These are phyloP conservation scores for Panellus pusillus DNA, from an alignment of 768 basidiomycete genomes.

Conservation along the genomic window DNA sequence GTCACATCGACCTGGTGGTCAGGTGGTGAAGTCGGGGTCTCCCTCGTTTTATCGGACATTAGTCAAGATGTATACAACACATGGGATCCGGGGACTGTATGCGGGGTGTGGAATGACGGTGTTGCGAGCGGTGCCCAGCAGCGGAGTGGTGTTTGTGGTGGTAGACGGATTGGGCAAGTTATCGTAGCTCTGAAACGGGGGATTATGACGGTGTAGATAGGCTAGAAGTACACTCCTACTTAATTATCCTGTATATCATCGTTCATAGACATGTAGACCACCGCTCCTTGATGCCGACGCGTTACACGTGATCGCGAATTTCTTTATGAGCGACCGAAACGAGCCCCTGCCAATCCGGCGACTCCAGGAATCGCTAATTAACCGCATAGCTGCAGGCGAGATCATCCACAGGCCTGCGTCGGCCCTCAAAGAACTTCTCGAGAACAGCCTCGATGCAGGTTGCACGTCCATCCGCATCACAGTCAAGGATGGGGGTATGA, in stretches of 20 bases:
- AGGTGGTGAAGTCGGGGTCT: neutral
- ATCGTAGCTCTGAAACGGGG: too few species aligned
- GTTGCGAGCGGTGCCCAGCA: constrained; percentile 80
- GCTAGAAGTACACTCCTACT: too few species aligned
- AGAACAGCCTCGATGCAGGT: constrained; percentile 94
- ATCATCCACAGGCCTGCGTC: constrained; percentile 91
- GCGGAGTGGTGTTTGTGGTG: constrained; percentile 90
- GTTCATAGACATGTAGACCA: too few species aligned
- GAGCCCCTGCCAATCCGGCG: constrained; percentile 70
- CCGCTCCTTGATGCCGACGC: too few species aligned
- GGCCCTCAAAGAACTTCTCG: constrained; percentile 93
- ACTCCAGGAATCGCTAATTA: constrained; percentile 82
- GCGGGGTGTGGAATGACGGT: constrained; percentile 93
- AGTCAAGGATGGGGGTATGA: constrained; percentile 94
- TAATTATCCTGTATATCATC: too few species aligned
- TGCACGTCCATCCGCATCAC: constrained; percentile 83
- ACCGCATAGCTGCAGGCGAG: constrained; percentile 88
- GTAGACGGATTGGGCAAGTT: constrained; percentile 67
- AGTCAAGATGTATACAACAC: constrained; percentile 66
- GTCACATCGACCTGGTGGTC: constrained; percentile 35
- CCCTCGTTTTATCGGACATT: constrained; percentile 57
- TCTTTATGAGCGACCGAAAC: neutral
- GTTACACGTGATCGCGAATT: constrained; percentile 7
- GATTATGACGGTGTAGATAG: too few species aligned
- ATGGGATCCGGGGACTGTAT: constrained; percentile 85